Percentiles rank a stretch among this genome's conserved stretches.
Evolutionary conservation across 345 rosid species (phyloP).

Genomic region (Durio zibethinus): DNA sequence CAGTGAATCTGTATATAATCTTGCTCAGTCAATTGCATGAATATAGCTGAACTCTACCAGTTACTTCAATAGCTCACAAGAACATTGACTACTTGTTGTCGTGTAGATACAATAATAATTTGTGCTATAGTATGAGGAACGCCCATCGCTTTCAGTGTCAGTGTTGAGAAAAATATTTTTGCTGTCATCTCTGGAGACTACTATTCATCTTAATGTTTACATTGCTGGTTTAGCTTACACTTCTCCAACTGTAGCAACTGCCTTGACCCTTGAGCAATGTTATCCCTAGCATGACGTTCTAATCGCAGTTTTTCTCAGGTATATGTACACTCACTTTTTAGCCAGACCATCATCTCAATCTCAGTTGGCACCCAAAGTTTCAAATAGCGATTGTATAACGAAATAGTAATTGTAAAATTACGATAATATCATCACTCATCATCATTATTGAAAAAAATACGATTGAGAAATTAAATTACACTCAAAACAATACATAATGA

Average conservation of each 20-base stretch:
- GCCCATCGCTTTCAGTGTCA: constrained; percentile 31
- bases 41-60: background rate
- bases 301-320: constrained; percentile 40
- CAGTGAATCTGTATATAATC: background rate
- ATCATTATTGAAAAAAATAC: too few relatives aligned
- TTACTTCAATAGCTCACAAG: background rate
- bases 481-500: too few relatives aligned
- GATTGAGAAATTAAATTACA: too few relatives aligned
- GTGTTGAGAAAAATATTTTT: constrained; percentile 38
- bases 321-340: background rate
- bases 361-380: too few relatives aligned
- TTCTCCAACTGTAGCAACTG: constrained; percentile 41
- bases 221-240: constrained; percentile 37
- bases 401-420: too few relatives aligned
- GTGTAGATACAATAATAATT: background rate
- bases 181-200: constrained; percentile 38
- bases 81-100: background rate
- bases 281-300: constrained; percentile 40
- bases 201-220: constrained; percentile 41
- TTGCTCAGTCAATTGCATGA: background rate
- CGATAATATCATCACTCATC: too few relatives aligned
- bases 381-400: too few relatives aligned
- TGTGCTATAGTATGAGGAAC: constrained; percentile 10
- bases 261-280: constrained; percentile 41
- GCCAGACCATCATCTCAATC: background rate